Conservation (phyloP, 352 stramenopile species). For the Halophytophthora polymorphica region DNA sequence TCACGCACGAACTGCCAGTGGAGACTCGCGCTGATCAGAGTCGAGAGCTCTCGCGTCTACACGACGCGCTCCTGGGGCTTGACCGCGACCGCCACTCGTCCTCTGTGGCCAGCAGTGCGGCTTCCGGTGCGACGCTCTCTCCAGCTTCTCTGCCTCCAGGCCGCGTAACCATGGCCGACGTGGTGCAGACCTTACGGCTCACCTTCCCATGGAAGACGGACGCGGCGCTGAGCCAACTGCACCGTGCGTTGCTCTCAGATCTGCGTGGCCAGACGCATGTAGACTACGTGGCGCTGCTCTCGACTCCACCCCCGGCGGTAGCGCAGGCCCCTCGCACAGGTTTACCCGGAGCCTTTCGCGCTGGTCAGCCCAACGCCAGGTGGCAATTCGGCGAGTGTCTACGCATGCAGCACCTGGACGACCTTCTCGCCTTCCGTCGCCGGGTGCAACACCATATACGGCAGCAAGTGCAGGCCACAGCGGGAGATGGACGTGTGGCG, state of each 20-base stretch:
- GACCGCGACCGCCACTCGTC: slow-evolving; percentile 47
- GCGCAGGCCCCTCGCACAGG: slow-evolving; percentile 1
- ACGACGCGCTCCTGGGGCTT: slow-evolving; percentile 45
- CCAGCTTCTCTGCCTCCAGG: slow-evolving; percentile 6
- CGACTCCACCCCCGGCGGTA: slow-evolving; percentile 5
- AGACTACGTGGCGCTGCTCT: slow-evolving; percentile 44
- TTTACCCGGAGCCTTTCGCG: neutral
- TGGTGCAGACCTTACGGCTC: slow-evolving; percentile 40
- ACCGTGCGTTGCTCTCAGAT: slow-evolving; percentile 46
- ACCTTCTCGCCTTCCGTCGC: slow-evolving; percentile 44
- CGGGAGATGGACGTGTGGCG: neutral
- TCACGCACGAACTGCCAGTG: slow-evolving; percentile 41
- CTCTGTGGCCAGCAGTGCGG: neutral
- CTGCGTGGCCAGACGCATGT: slow-evolving; percentile 29
- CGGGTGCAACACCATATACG: slow-evolving; percentile 40
- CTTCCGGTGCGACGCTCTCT: no score
- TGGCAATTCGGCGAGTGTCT: slow-evolving; percentile 42
- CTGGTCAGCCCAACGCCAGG: neutral
- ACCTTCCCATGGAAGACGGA: slow-evolving; percentile 70
- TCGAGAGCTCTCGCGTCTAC: slow-evolving; percentile 36
- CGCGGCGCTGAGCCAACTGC: slow-evolving; percentile 30
- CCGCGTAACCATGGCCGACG: slow-evolving; percentile 38
- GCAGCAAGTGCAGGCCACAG: slow-evolving; percentile 10
- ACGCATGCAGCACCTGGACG: slow-evolving; percentile 55
- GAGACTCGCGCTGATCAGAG: slow-evolving; percentile 41